Base-by-base conservation (phyloP, 345 rosid species). In the Zanthoxylum bungeanum region DNA sequence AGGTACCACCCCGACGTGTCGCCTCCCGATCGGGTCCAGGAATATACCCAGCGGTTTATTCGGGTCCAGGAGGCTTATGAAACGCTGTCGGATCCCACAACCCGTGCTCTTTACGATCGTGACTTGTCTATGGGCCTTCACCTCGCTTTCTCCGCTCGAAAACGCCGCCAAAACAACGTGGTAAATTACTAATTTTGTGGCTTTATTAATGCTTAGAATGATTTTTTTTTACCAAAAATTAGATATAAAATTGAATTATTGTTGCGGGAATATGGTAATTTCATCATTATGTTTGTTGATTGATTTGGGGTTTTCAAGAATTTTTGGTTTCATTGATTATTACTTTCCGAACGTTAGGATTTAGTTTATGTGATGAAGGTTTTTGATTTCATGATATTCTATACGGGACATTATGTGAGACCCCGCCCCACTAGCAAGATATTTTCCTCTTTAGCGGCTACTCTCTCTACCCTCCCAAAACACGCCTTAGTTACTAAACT, bases 1-100 rank as follows among this genome's bases (percentile, higher is more conserved):
- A 93, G 88, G 77, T 93, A 88, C 73, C 98, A 93, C 30, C 98
- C 98, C 4, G 98, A 93, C 64, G 97, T 93, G 4, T 93, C 97
- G 21, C 98, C 98, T 0, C 90, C 93, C 61, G 97, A 73, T 83
- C 92, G 82, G 62, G 82, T 91, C 51, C 85, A 81, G 59, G 98
- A 93, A 79, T 79, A 85, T 59, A 93, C 98, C 16, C 80, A 73
- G 76, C 77, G 84, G 73, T 90, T 88, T 69, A 88, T 90, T 51
- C 79, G 78, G 70, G 88, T 90, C 16, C 96, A 88, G 85, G 92
- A 88, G 83, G 92, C 92, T 27, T 88, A 90, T 46, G 95, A 90
- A 76, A 90, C 92, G 44, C 75, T 90, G 71, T 86, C 89, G 0
- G 96, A 90, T 78, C 93, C 96, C 19, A 73, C 87, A 27, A 72